Base-by-base conservation (phyloP, 805 yeast genomes). In the Clavispora vitiphila region DNA sequence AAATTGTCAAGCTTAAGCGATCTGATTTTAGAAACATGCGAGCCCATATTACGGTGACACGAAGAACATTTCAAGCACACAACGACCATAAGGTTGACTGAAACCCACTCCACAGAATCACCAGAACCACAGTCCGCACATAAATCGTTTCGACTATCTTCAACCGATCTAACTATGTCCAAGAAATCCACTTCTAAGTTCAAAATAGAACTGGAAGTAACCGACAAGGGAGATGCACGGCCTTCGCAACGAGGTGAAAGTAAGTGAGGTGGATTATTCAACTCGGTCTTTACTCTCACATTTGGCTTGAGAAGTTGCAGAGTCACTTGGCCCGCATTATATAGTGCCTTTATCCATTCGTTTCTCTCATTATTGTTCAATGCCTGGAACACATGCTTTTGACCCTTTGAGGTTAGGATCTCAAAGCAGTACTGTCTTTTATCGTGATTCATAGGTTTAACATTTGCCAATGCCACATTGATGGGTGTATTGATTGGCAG, bases 51-150 rank as follows among this genome's bases (percentile, higher is more conserved):
- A 41, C 96, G 70, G 60, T 90, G 97, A n/a, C 82, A 80, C 0
- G 95, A 89, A 0, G 96, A 81, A 54, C 98, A 90, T 38, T 81
- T 80, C 35, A 87, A 81, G 61, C 98, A 90, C 20, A 91, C 68
- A 3, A 83, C 77, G 22, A 80, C 79, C 41, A 88, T 62, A 32
- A 83, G 61, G 53, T 85, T 89, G 44, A 87, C 69, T 0, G 96
- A 86, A 3, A 91, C 75, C 96, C 96, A 90, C 50, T 89, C 96
- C 12, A 86, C 95, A 11, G 76, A 64, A 12, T 72, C 77, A 0
- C 61, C 54, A 2, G 79, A 56, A 0, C 83, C 82, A 66, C 98
- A 90, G 55, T 90, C 98, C 11, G 86, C 86, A 62, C 98, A 90
- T 2, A 50, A 46, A 4, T 60, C 52, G 54, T 90, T 90, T 24